Evolutionary conservation across 2,329 filamentous ascomycete species (phyloP).

Genomic region (Trichoderma breve): DNA sequence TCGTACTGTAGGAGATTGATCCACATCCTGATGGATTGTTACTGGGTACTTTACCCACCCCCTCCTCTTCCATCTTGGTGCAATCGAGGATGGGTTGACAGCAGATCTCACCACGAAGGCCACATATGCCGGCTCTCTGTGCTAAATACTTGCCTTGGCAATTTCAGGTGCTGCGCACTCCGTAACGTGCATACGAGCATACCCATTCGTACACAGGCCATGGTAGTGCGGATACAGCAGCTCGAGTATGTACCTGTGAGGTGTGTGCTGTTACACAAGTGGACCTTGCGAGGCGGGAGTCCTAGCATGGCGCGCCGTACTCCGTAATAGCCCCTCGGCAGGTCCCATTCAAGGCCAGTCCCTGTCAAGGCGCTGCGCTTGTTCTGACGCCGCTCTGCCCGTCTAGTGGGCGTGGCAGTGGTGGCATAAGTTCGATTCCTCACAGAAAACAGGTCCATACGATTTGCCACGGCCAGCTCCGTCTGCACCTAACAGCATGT

Average conservation of each 20-base stretch:
- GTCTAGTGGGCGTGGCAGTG: background rate
- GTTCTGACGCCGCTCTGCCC: conserved; percentile 14
- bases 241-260: background rate
- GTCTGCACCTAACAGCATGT: background rate
- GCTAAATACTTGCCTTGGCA: background rate
- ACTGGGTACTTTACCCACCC: background rate
- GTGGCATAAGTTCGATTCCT: background rate
- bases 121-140: conserved; percentile 1
- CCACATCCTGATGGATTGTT: background rate
- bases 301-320: conserved; percentile 23
- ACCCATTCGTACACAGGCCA: background rate
- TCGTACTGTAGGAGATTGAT: background rate
- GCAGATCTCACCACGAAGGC: conserved; percentile 19
- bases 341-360: conserved; percentile 20
- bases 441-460: background rate
- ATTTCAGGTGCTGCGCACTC: background rate
- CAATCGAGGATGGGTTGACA: conserved; percentile 10
- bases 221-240: background rate
- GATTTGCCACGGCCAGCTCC: conserved; percentile 11
- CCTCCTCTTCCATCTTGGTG: background rate
- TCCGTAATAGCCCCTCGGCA: conserved; percentile 24
- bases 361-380: conserved; percentile 15
- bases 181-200: background rate
- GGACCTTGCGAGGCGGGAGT: conserved; percentile 25
- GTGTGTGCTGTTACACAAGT: conserved; percentile 15